Base-by-base conservation (phyloP, 129 eudicot species). In the Scalesia atractyloides region DNA sequence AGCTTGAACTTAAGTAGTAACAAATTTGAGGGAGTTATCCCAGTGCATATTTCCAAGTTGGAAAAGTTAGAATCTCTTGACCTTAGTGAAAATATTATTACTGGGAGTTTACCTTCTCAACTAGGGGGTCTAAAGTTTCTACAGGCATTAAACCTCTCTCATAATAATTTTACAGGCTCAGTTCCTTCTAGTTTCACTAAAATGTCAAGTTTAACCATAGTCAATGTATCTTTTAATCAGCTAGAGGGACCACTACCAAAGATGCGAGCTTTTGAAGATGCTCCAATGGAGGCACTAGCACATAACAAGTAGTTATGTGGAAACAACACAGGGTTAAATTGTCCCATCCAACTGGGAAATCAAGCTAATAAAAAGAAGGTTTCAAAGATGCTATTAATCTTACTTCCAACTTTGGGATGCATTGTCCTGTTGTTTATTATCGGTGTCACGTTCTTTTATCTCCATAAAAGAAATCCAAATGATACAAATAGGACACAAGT, bases 221-320 rank as follows among this genome's bases (percentile, higher is more conserved):
- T 86, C 15, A 63, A 83, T 57, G 10, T 83, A 22, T 83, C 91
- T 48, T 77, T 53, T 44, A 71, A 71, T 41, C 46, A 57, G 67
- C 26, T 71, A 8, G 76, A 71, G 66, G 76, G 76, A 68, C 76
- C 91, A 34, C 53, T 86, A 52, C 87, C 87, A 0, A 46, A 66
- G 3, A 51, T 65, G 46, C 15, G 9, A 57, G 87, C 79, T 14
- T 82, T 86, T 62, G 66, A 46, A 26, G 52, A 77, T 5, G 83
- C 85, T 53, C 33, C 83, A 16, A 15, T 43, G 19, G 81, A 77
- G 70, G 26, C 69, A 24, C 30, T 86, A 0, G 58, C 44, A 65
- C 15, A 64, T 46, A 86, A 82, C 61, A 82, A 76, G 24, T 72
- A 41, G 6, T 54, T 86, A 46, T 86, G 85, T 77, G 87, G 91